Base-by-base conservation (phyloP, 2,329 filamentous ascomycete species). In the Penicillium sp. region DNA sequence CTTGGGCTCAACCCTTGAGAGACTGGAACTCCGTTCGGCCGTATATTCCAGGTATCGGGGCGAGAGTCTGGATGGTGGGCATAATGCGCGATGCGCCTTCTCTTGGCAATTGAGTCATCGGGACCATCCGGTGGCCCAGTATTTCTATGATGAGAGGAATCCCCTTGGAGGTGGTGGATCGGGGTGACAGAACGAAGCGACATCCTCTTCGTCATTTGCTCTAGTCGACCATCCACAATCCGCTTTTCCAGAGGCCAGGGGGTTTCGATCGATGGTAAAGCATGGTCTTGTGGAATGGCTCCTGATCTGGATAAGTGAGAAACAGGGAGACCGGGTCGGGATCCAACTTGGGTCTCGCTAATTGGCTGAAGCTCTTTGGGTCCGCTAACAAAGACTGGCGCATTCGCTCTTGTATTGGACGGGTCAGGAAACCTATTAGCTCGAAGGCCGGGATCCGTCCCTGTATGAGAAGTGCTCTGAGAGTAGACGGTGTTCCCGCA, bases 241-340 rank as follows among this genome's bases (percentile, higher is more conserved):
- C 63, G 65, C 51, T 49, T 60, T 38, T 67, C 61, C 45, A 47
- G 24, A 34, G 63, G 48, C 45, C 60, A 51, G 36, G 64, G 46
- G 47, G 45, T 51, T 53, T 74, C 72, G 57, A 74, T 72, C 31
- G 71, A 74, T 15, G 69, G 71, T 13, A 73, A 54, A 43, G 65
- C 64, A 42, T 57, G 63, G 45, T 70, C 65, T 61, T 66, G 68
- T 34, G 57, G 54, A 46, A 59, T 62, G 41, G 56, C 44, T 36
- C 45, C 59, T 47, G 54, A 38, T 42, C 59, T 57, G 47, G 51
- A 42, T 44, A 57, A 56, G 46, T 53, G 54, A 36, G 59, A 48
- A 41, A 43, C 52, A 26, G 56, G 45, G 29, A 52, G 28, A 33
- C 59, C 60, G 42, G 57, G 36, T 12, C 53, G 56, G 42, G 57